Evolutionary conservation across 768 basidiomycete species (phyloP), one percentile per base, ranked within the genome.

Genomic region (Calocybe gangraenosa): DNA sequence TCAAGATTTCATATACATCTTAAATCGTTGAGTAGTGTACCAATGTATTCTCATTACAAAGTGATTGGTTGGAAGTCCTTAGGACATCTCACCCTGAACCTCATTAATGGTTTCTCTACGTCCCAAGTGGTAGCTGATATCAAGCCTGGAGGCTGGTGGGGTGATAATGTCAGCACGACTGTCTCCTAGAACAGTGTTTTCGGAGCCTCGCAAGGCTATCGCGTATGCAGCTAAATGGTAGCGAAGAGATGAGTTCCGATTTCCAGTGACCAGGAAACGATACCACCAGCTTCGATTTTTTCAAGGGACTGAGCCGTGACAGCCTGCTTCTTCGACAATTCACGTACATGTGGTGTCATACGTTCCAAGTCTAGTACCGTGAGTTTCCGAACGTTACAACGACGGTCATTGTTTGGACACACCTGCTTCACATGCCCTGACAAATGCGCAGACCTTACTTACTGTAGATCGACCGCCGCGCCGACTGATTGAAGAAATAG

Each of bases 221-320:
- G 87, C 79, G 56, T 89, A 91, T 36, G 78, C 79, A 37, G 83
- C 88, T 90, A 49, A 6, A 45, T 32, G 28, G 7, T 37, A 18
- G 35, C 3, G 42, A 33, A 10, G 36, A 42, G 38, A 44, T 55
- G 6, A 28, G 25, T 11, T 28, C 14, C 31, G 37, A 37, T 32
- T 38, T 21, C 18, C 19, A 46, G 19, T 31, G 19, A 18, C 25
- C 20, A 23, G 18, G 19, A 18, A 23, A 47, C 28, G 2, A 22
- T 35, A 10, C 6, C 51, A 95, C 94, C 92, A 56, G 85, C 79
- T 74, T 99, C 95, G 40, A 98, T 94, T 66, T 98, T 99, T 58
- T 83, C 79, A 7, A 99, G 72, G n/a, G 92, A 95, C 55, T 88
- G 82, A 2, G 74, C 66, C 0, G 93, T 95, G 14, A 95, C 88